Percentiles rank a stretch among this genome's conserved stretches.
These are phyloP conservation scores for Talaromyces ruber DNA, from an alignment of 495 filamentous ascomycete genomes.

Conservation along the genomic window DNA sequence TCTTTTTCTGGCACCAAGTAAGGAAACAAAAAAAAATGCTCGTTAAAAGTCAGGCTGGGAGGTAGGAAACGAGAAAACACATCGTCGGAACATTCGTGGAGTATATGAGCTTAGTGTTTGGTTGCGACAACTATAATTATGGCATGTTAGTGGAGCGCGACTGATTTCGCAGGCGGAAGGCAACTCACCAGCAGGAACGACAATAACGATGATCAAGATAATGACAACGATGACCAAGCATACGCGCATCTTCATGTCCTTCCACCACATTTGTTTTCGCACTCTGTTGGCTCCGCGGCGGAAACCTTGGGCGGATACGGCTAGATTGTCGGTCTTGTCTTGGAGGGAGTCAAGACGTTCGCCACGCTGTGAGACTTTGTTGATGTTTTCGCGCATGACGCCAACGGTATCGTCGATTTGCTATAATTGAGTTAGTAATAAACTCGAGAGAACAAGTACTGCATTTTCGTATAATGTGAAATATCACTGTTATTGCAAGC, in stretches of 20 bases:
- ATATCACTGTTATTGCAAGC: neutral
- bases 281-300: slow-evolving; percentile 91
- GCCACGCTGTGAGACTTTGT: slow-evolving; percentile 86
- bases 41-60: slow-evolving; percentile 25
- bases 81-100: slow-evolving; percentile 15
- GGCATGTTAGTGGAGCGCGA: slow-evolving; percentile 12
- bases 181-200: slow-evolving; percentile 71
- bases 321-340: slow-evolving; percentile 93
- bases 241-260: slow-evolving; percentile 99
- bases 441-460: slow-evolving; percentile 3
- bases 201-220: slow-evolving; percentile 82
- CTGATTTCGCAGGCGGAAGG: neutral
- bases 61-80: slow-evolving; percentile 26
- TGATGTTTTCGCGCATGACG: slow-evolving; percentile 91
- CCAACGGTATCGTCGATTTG: slow-evolving; percentile 94
- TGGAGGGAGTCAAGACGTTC: slow-evolving; percentile 82
- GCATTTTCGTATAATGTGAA: neutral
- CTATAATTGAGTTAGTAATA: slow-evolving; percentile 38
- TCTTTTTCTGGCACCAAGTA: slow-evolving; percentile 13
- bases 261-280: slow-evolving; percentile 91
- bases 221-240: slow-evolving; percentile 85
- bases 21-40: slow-evolving; percentile 24
- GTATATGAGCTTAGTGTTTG: slow-evolving; percentile 16
- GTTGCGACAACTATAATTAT: slow-evolving; percentile 20
- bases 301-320: slow-evolving; percentile 84